Conservation (phyloP, 106 monocot genomes). For the Dactylorhiza incarnata region DNA sequence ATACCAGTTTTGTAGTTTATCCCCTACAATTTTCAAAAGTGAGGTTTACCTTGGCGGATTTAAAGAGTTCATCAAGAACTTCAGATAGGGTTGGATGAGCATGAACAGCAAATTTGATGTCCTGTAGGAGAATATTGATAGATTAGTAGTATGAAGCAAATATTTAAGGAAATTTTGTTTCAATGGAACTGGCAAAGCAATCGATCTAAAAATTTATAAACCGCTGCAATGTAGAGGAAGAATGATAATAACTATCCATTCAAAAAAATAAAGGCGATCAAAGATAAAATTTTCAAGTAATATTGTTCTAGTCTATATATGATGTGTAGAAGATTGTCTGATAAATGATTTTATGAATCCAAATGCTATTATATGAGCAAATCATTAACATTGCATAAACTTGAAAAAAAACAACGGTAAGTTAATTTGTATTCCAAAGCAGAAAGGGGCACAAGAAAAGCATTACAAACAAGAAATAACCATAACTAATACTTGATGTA, state of each 20-base stretch:
- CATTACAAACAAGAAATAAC: background rate
- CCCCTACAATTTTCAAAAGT: background rate
- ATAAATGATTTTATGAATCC: background rate
- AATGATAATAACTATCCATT: background rate
- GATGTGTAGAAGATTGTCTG: background rate
- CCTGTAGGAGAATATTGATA: conserved; percentile 29
- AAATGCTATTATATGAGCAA: background rate
- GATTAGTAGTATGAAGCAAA: background rate
- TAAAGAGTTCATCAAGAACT: conserved; percentile 85
- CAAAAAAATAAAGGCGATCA: background rate
- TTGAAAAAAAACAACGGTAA: background rate
- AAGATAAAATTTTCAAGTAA: background rate
- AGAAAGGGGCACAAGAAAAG: background rate
- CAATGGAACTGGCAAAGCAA: background rate
- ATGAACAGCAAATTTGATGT: conserved; percentile 82
- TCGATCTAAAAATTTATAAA: background rate
- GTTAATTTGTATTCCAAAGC: background rate
- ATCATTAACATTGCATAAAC: background rate
- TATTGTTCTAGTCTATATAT: background rate
- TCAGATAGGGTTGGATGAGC: conserved; percentile 91
- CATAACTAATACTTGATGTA: background rate
- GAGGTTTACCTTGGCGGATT: conserved; percentile 61
- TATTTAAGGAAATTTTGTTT: background rate
- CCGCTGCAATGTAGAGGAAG: background rate
- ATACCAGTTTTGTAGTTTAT: background rate